Base-by-base conservation (phyloP, 768 basidiomycete species). In the Rhodotorula graminis region DNA sequence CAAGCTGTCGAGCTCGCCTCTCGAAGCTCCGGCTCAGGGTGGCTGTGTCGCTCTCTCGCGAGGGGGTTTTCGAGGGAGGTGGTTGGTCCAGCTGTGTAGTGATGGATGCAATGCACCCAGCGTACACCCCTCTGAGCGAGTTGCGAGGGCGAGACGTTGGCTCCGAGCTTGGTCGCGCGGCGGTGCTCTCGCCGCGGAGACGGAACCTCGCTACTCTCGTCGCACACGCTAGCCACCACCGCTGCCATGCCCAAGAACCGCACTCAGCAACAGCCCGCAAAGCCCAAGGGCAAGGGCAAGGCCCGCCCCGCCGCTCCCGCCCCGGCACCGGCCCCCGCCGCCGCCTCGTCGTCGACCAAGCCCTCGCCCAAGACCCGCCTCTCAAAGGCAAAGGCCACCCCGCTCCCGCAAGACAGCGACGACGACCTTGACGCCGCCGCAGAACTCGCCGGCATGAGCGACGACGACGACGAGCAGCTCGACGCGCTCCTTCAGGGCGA, bases 391-490 rank as follows among this genome's bases (percentile, higher is more conserved):
- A 40, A 27, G 29, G 9, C 9, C 2, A 60, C 58, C n/a, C 56
- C 71, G 3, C 56, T 72, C 46, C 65, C 71, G n/a, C 19, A 61
- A 33, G 56, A 66, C 58, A 29, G 25, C 11, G 44, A 40, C 8
- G 65, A 65, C 15, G 68, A 73, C 56, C n/a, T 21, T 10, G 72
- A 73, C 60, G 29, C 25, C n/a, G 59, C 29, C 19, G n/a, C 15
- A 31, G 46, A 25, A 4, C 37, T 37, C 31, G 46, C 29, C 27
- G 33, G 25, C 25, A 19, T 4, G 18, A 25, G 31, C 53, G 64
- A 62, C 29, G 62, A 65, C 27, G 58, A 63, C n/a, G 70, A 65
- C 23, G 74, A 75, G n/a, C 58, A 31, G 21, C 31, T 19, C 21
- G 52, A 65, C 25, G 50, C 50, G 25, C 49, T 40, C 42, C 52